Percentiles rank a stretch among this genome's conserved stretches.
Evolutionary conservation across 192 early-diverging fungal species (phyloP).

Genomic region (Coemansia sp.): DNA sequence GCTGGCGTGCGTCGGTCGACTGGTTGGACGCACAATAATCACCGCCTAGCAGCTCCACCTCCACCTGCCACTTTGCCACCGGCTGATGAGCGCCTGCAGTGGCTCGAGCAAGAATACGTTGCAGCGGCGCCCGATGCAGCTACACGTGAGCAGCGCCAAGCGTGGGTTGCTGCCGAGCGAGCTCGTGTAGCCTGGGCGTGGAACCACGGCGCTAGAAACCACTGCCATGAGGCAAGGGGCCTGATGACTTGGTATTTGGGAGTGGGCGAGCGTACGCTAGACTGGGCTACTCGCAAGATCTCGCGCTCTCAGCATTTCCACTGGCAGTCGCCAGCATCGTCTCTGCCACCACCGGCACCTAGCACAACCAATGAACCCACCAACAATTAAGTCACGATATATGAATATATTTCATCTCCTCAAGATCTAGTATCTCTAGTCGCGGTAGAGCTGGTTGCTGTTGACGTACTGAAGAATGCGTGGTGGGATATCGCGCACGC

Average conservation of each 20-base stretch:
- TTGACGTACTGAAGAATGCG: constrained; percentile 47
- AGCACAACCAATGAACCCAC: not conserved
- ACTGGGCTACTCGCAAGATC: constrained; percentile 33
- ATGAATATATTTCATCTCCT: not conserved
- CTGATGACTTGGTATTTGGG: constrained; percentile 33
- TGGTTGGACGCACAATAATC: constrained; percentile 28
- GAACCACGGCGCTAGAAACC: not conserved
- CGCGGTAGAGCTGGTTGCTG: constrained; percentile 34
- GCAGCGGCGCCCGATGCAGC: constrained; percentile 9
- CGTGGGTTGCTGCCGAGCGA: constrained; percentile 7
- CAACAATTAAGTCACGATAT: not conserved
- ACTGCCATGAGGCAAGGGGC: not conserved
- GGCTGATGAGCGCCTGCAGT: not conserved
- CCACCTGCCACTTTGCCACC: not conserved
- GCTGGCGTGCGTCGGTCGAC: constrained; percentile 35
- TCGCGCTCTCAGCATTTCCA: constrained; percentile 23
- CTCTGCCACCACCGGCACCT: not conserved
- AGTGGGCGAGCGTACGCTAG: constrained; percentile 43
- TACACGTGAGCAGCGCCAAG: constrained; percentile 14
- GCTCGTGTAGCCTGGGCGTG: not conserved
- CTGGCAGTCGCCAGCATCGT: constrained; percentile 3
- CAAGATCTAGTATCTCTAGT: not conserved
- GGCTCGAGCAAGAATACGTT: constrained; percentile 28
- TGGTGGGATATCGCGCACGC: constrained; percentile 46
- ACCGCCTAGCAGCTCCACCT: constrained; percentile 1